Conservation (phyloP, 345 rosid species). For the Turritis glabra region DNA sequence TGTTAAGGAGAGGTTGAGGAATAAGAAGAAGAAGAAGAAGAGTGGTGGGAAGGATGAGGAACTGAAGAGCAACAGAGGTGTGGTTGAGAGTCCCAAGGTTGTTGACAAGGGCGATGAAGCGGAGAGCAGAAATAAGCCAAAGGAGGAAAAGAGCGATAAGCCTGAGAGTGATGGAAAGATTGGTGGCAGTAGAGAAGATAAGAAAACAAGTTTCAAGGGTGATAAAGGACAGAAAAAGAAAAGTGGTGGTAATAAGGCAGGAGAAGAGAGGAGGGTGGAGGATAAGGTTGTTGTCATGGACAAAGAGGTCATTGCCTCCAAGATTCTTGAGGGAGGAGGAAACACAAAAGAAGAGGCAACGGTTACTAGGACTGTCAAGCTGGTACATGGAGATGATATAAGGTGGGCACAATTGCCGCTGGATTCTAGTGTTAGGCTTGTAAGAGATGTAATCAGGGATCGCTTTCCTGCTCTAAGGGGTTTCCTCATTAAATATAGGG, state of each 20-base stretch:
- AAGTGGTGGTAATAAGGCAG: slow-evolving; percentile 37
- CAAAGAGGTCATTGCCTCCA: slow-evolving; percentile 56
- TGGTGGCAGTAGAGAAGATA: background rate
- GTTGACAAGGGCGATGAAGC: slow-evolving; percentile 1
- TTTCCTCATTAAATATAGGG: slow-evolving; percentile 81
- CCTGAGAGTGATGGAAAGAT: slow-evolving; percentile 29
- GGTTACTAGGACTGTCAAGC: slow-evolving; percentile 70
- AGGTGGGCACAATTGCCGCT: slow-evolving; percentile 83
- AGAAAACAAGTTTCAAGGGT: slow-evolving; percentile 27
- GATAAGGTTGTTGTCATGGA: slow-evolving; percentile 57
- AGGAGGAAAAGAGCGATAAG: slow-evolving; percentile 21
- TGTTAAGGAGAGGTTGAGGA: slow-evolving; percentile 70
- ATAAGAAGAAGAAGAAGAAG: slow-evolving; percentile 43
- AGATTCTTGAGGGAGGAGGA: slow-evolving; percentile 51
- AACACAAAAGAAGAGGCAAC: slow-evolving; percentile 53
- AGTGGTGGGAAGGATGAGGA: slow-evolving; percentile 40
- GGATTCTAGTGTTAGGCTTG: slow-evolving; percentile 62
- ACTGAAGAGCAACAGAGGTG: slow-evolving; percentile 36
- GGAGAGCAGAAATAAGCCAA: slow-evolving; percentile 7
- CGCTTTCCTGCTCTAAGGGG: slow-evolving; percentile 79
- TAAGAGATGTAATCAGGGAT: slow-evolving; percentile 76
- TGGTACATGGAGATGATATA: slow-evolving; percentile 91
- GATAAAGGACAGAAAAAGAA: slow-evolving; percentile 47
- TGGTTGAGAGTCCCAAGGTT: slow-evolving; percentile 34
- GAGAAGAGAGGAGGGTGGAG: slow-evolving; percentile 38